Base-by-base conservation (phyloP, 345 rosid species). In the Excoecaria agallocha region DNA sequence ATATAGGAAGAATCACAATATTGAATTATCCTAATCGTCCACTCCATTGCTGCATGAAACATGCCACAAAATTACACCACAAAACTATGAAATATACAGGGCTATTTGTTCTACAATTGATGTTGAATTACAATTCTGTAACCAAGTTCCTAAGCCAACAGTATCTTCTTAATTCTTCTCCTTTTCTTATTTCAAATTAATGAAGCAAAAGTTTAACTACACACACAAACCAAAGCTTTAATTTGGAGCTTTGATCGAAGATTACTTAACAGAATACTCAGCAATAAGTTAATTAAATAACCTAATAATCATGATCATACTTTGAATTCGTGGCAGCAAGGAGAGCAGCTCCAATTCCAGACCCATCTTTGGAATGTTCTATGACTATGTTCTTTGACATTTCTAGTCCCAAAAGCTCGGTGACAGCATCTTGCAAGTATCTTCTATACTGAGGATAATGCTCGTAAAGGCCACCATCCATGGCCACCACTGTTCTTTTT, bases 331-430 rank as follows among this genome's bases (percentile, higher is more conserved):
- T 75, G 11, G 97, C 92, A 43, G 98, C 98, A 86, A 91, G 73
- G 35, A 91, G 87, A 64, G 97, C 97, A 66, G 97, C 98, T 30
- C 97, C 98, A 2, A 91, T 86, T 4, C 97, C 98, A 10, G 98
- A 91, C 9, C 94, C 92, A 10, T 94, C 97, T 86, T 91, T 89
- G 0, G 94, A 86, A 72, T 87, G 93, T 52, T 90, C 91, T 20
- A 91, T 85, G 37, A 76, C 83, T 66, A 90, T 77, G 45, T 88
- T 83, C 65, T 78, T 79, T 30, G 94, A 87, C 71, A 70, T 76
- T 52, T 89, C 84, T 1, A 71, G 55, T 6, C 93, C 94, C 12
- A 94, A 85, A 77, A 94, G 89, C 81, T 94, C 94, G 0, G 70
- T 71, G 17, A 91, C 84, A 3, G 94, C 96, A 0, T 82, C 89